phyloP scores from a whole-genome alignment of 2,329 filamentous ascomycete genomes.

The Exophiala dermatitidis region DNA sequence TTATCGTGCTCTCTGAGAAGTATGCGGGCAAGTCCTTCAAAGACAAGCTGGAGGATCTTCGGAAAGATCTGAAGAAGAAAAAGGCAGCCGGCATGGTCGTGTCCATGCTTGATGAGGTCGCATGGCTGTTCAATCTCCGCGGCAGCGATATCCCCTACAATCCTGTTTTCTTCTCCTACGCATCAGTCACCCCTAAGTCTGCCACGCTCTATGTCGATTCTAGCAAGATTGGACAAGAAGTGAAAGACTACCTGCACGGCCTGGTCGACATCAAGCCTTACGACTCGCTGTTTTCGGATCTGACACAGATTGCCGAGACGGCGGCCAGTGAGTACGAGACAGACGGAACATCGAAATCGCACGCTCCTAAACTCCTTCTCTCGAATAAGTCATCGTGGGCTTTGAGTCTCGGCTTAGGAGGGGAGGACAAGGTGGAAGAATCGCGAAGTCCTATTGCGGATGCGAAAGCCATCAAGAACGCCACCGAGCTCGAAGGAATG shows the following conservation, averaged over 20 bases:
- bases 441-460: slow-evolving; percentile 79
- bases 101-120: slow-evolving; percentile 79
- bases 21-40: slow-evolving; percentile 76
- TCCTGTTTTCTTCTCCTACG: slow-evolving; percentile 97
- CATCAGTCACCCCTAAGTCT: slow-evolving; percentile 67
- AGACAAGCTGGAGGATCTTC: slow-evolving; percentile 74
- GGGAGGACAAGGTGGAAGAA: slow-evolving; percentile 78
- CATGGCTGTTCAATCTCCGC: slow-evolving; percentile 96
- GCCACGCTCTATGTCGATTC: slow-evolving; percentile 80
- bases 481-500: slow-evolving; percentile 85
- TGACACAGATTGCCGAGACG: slow-evolving; percentile 54
- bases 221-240: slow-evolving; percentile 64
- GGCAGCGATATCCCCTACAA: slow-evolving; percentile 96
- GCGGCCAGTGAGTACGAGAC: slow-evolving; percentile 33
- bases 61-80: slow-evolving; percentile 88
- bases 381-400: slow-evolving; percentile 93
- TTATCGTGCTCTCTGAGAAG: slow-evolving; percentile 62
- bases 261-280: slow-evolving; percentile 75
- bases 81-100: slow-evolving; percentile 81
- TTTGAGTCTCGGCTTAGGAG: slow-evolving; percentile 76
- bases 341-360: slow-evolving; percentile 31
- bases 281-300: slow-evolving; percentile 69
- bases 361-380: slow-evolving; percentile 65
- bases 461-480: slow-evolving; percentile 91
- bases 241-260: slow-evolving; percentile 60